Evolutionary conservation across 129 eudicot genomes (phyloP), one percentile per base, ranked within the genome.

Genomic region (Kitagawia praeruptora): DNA sequence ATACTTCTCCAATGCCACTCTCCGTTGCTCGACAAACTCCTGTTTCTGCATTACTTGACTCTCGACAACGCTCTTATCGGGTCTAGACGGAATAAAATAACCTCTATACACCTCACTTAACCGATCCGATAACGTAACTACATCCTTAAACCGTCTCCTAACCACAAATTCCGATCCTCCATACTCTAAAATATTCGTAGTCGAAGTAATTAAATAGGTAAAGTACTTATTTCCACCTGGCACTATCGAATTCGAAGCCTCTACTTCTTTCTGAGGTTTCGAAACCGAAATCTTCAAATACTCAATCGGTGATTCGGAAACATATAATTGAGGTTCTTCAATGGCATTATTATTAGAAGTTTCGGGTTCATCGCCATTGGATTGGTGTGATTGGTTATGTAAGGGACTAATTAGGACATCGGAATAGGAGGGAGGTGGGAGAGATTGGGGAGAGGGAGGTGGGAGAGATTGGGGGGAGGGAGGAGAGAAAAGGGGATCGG

Each of bases 1-100:
- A 80, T 93, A 93, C 82, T 86, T 91, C 91, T 93, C 98, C 93
- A 93, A 74, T 12, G 88, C 96, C 53, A 49, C 75, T 53, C 97
- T 85, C 81, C 98, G 85, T 82, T 85, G 96, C 84, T 93, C 98
- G 82, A 93, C 96, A 84, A 93, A 93, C 23, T 93, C 98, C 56
- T 91, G 98, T 84, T 93, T 93, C 64, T 93, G 96, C 98, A 93
- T 93, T 58, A 93, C 96, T 85, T 93, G 98, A 53, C 97, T 87
- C 85, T 93, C 98, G 19, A 93, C 97, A 39, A 93, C 88, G 40
- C 96, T 93, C 87, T 93, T 93, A 48, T 93, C 98, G 8, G 98
- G 98, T 90, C 97, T 72, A 0, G 97, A 92, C 6, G 98, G 97
- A 31, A 93, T 91, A 42, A 93, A 88, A 77, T 82, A 87, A 42